Base-by-base conservation (phyloP, 73 alveolate genomes). In the Uronychia binucleata region DNA sequence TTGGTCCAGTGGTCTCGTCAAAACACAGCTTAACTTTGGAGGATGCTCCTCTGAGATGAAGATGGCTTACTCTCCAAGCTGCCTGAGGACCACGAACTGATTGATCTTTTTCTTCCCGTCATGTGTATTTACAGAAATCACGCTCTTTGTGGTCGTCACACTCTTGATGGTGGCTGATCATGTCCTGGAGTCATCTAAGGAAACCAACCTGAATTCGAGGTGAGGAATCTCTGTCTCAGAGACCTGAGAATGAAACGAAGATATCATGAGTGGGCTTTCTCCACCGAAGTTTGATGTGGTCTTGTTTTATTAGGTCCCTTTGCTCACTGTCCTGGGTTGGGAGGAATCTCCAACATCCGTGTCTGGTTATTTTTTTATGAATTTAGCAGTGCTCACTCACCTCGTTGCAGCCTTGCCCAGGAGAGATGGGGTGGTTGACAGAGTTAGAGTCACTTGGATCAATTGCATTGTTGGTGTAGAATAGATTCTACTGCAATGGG, bases 51-150 rank as follows among this genome's bases (percentile, higher is more conserved):
- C 67, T 46, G 19, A 19, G 5, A 46, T 5, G 19, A 46, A 46
- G 19, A 11, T 46, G n/a, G n/a, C n/a, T 46, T 46, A 46, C 67
- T 79, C 28, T 79, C 92, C 92, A 8, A 86, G n/a, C 32, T n/a
- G 19, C 33, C 32, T 78, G 33, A 34, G 74, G 33, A 46, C 19
- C 11, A 86, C 26, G 35, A 76, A 86, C 33, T 86, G 78, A 78
- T 86, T 86, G 33, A 86, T 78, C 83, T 86, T 77, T 35, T 86
- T 86, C 78, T 86, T 86, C 30, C 92, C 92, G 32, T 59, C 67
- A 46, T 46, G 67, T 5, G 67, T 11, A 5, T 5, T 46, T 11
- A 5, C n/a, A 46, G 67, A 46, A 46, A 46, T 19, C 67, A 46
- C 67, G 19, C 67, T 46, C 19, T 46, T 46, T 11, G 67, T 46